These are phyloP conservation scores for Fraxinus platypoda DNA, from an alignment of 305 asterid genomes.

Conservation along the genomic window DNA sequence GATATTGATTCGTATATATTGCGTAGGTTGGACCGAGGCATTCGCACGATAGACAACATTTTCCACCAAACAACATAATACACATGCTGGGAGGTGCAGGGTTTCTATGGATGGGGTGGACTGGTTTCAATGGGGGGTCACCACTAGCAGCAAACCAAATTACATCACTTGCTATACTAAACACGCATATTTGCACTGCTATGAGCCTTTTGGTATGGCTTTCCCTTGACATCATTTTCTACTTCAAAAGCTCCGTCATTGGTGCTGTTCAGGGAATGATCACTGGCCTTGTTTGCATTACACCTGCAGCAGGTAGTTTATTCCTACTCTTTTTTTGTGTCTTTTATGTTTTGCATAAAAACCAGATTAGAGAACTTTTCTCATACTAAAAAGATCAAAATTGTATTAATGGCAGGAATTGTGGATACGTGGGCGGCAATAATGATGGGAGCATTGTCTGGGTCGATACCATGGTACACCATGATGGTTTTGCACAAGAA, in stretches of 20 bases:
- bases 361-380: background rate
- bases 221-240: slow-evolving; percentile 37
- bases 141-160: slow-evolving; percentile 31
- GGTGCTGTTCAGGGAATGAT: slow-evolving; percentile 48
- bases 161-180: slow-evolving; percentile 38
- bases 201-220: slow-evolving; percentile 42
- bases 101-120: slow-evolving; percentile 49
- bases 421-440: slow-evolving; percentile 44
- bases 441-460: slow-evolving; percentile 37
- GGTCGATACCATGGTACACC: slow-evolving; percentile 41
- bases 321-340: background rate
- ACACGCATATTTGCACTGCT: slow-evolving; percentile 44
- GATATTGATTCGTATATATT: background rate
- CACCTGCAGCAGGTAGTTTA: slow-evolving; percentile 41
- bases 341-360: background rate
- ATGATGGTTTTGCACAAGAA: slow-evolving; percentile 46
- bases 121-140: slow-evolving; percentile 50
- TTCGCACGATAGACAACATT: slow-evolving; percentile 36
- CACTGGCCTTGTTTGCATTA: slow-evolving; percentile 47
- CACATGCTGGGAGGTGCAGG: slow-evolving; percentile 48
- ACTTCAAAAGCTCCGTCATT: slow-evolving; percentile 37
- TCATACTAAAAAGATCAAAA: background rate
- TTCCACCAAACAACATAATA: slow-evolving; percentile 47
- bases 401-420: slow-evolving; percentile 25
- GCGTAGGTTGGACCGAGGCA: slow-evolving; percentile 39